Evolutionary conservation across 2,329 filamentous ascomycete species (phyloP), one percentile per base, ranked within the genome.

Genomic region (Pseudocercospora vitis): DNA sequence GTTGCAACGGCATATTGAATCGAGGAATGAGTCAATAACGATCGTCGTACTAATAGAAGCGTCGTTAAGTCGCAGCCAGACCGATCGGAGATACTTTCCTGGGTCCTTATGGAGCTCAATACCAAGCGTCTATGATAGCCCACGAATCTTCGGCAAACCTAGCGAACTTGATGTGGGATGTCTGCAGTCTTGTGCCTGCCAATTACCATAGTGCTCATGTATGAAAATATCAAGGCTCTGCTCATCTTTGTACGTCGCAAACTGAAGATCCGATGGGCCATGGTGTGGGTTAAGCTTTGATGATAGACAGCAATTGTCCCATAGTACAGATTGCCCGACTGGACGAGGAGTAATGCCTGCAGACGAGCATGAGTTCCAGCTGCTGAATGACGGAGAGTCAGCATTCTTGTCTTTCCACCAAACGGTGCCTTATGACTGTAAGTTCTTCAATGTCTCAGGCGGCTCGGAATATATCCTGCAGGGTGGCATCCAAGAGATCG

Each of bases 221-320:
- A 8, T 78, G 76, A 62, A 56, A 69, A 29, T 78, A 76, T 63
- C 65, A 74, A 16, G 74, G 72, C 9, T 63, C 63, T 40, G 64
- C 73, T 44, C 76, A 78, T 53, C 61, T 78, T 3, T 78, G 75
- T 56, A 76, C 76, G 61, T 75, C 72, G 59, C 46, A 37, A 14
- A 21, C 72, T 76, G 56, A 73, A 73, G 7, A 72, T 24, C 74
- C 74, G 39, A 26, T 32, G 0, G 46, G 46, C 14, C 78, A 76
- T 53, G 75, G 70, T 11, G 68, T 72, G 32, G 75, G 76, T 8
- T 72, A 75, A 63, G 74, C 71, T 14, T 62, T 77, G 7, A 76
- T 78, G 48, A 68, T 77, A 67, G 72, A 78, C 60, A 70, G 68
- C 33, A 67, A 68, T 29, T 77, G 77, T 61, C 69, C 71, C 31